Conservation (phyloP, 352 stramenopile genomes). For the Phytophthora macrochlamydospora region DNA sequence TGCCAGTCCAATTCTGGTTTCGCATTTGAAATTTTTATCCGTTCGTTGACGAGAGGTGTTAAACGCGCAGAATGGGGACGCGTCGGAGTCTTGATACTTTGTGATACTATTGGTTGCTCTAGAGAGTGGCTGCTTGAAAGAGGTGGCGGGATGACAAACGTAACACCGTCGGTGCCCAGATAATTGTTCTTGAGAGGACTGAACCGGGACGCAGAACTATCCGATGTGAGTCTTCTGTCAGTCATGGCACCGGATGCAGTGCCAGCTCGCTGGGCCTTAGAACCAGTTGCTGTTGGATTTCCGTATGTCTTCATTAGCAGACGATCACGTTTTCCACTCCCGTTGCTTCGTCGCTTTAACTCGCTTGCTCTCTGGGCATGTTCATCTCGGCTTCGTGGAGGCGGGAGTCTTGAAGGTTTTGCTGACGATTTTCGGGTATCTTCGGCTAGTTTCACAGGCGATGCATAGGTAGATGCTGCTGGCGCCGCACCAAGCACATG, state of each 20-base stretch:
- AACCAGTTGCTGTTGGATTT: conserved; percentile 17
- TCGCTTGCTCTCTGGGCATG: conserved; percentile 30
- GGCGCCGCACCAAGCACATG: conserved; percentile 27
- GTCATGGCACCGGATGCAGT: conserved; percentile 20
- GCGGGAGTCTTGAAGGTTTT: conserved; percentile 40
- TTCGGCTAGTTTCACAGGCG: conserved; percentile 30
- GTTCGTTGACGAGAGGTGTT: conserved; percentile 45
- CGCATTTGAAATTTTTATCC: conserved; percentile 42
- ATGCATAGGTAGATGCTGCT: conserved; percentile 38
- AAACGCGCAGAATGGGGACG: conserved; percentile 40
- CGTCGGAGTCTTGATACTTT: conserved; percentile 31
- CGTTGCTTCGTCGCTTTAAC: conserved; percentile 46
- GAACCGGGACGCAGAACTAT: conserved; percentile 28
- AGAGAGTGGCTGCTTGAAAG: conserved; percentile 38
- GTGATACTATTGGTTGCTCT: conserved; percentile 21
- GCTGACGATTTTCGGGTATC: conserved; percentile 22
- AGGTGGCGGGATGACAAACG: conserved; percentile 61
- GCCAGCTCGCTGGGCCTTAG: conserved; percentile 20
- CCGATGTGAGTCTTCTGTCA: conserved; percentile 11
- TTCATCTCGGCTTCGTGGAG: conserved; percentile 50
- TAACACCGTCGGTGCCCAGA: conserved; percentile 36
- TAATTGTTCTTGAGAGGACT: conserved; percentile 57
- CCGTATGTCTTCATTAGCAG: conserved; percentile 62
- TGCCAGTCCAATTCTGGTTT: conserved; percentile 18
- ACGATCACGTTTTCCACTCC: conserved; percentile 47